A percentile compares a stretch with the other conserved stretches of the same genome.
These are phyloP conservation scores for Ammopiptanthus mongolicus DNA, from an alignment of 306 rosid genomes.

Conservation along the genomic window DNA sequence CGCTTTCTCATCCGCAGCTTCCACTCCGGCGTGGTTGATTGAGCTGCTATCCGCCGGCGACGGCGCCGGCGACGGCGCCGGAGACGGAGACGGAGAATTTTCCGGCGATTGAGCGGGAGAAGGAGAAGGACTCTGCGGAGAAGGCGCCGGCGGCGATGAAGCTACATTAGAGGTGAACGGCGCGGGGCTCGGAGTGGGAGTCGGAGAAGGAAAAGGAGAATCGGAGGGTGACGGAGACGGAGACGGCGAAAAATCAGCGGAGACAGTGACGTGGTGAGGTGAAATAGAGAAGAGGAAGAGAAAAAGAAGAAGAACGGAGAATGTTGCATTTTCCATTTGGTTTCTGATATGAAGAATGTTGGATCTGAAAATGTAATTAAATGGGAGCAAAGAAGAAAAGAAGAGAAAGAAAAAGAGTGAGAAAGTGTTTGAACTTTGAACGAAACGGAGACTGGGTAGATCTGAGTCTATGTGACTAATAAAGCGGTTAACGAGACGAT, in stretches of 20 bases:
- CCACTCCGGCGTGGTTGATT: slow-evolving; percentile 5
- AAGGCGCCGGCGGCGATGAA: slow-evolving; percentile 30
- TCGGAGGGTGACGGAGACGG: neutral
- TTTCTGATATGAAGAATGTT: too few relatives aligned
- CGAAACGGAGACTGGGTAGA: neutral
- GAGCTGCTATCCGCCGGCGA: neutral
- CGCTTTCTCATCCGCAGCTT: neutral
- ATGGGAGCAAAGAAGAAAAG: neutral
- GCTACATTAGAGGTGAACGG: slow-evolving; percentile 6
- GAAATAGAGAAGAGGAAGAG: slow-evolving; percentile 24
- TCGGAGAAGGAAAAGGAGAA: slow-evolving; percentile 15
- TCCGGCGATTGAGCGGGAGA: slow-evolving; percentile 37
- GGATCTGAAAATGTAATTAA: neutral
- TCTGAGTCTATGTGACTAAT: neutral
- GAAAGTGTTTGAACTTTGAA: neutral
- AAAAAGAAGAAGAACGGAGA: slow-evolving; percentile 5
- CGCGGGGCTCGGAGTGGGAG: slow-evolving; percentile 2
- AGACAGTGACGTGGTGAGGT: slow-evolving; percentile 10
- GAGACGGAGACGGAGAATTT: neutral
- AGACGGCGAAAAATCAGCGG: slow-evolving; percentile 16
- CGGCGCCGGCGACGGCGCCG: slow-evolving; percentile 15
- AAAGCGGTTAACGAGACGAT: slow-evolving; percentile 1
- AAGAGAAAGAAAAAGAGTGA: neutral
- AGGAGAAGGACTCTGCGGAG: slow-evolving; percentile 19
- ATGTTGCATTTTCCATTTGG: slow-evolving; percentile 42